Evolutionary conservation across 257 asterid genomes (phyloP).

Genomic region (Petunia axillaris): DNA sequence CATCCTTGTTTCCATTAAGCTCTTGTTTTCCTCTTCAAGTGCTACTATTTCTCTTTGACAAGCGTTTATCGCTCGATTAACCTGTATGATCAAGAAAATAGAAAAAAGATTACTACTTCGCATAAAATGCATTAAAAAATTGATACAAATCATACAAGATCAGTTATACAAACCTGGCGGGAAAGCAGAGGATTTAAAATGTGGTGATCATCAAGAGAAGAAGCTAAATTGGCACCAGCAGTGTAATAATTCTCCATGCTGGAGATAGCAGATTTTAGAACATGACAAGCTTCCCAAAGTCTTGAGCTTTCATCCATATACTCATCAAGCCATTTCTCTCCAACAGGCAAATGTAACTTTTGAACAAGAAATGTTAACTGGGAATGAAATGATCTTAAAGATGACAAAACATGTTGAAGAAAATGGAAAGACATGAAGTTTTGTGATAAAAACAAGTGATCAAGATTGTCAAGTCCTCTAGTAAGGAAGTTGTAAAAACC

Average conservation of each 20-base stretch:
- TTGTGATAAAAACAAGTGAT: slow-evolving; percentile 52
- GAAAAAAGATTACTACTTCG: background rate
- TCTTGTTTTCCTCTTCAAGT: slow-evolving; percentile 65
- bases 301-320: slow-evolving; percentile 86
- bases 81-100: slow-evolving; percentile 39
- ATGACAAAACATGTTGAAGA: slow-evolving; percentile 62
- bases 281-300: slow-evolving; percentile 72
- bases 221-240: slow-evolving; percentile 42
- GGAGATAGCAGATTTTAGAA: slow-evolving; percentile 59
- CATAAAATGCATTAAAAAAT: no score
- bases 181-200: slow-evolving; percentile 55
- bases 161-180: slow-evolving; percentile 59
- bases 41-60: slow-evolving; percentile 66
- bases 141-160: no score
- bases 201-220: slow-evolving; percentile 49
- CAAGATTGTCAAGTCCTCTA: slow-evolving; percentile 61
- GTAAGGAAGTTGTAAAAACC: slow-evolving; percentile 64
- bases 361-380: slow-evolving; percentile 55
- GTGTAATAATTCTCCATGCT: slow-evolving; percentile 60
- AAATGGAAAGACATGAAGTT: slow-evolving; percentile 64
- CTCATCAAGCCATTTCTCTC: slow-evolving; percentile 78
- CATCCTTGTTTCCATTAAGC: slow-evolving; percentile 57
- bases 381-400: slow-evolving; percentile 63
- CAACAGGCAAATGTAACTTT: slow-evolving; percentile 61
- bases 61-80: slow-evolving; percentile 55